These are phyloP conservation scores for Annulohypoxylon truncatum DNA, from an alignment of 2,329 filamentous ascomycete species.

Conservation along the genomic window DNA sequence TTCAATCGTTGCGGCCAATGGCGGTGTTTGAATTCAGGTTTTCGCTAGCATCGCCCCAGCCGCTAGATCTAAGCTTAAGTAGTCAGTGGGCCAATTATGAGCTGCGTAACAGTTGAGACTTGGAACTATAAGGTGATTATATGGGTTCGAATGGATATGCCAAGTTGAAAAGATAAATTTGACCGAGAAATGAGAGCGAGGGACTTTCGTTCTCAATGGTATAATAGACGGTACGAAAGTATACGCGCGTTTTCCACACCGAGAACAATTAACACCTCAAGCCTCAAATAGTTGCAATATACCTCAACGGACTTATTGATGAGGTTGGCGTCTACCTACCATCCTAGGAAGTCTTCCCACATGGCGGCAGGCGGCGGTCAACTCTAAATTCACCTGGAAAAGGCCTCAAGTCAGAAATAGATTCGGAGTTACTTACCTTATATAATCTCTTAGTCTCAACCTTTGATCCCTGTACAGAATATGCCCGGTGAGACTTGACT, in stretches of 20 bases:
- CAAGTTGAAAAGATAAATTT: background rate
- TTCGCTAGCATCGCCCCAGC: background rate
- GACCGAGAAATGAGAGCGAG: background rate
- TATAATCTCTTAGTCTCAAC: constrained; percentile 6
- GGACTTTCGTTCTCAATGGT: background rate
- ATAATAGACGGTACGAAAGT: background rate
- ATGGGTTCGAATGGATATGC: background rate
- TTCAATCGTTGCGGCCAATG: background rate
- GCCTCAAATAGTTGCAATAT: background rate
- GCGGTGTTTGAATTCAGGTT: background rate
- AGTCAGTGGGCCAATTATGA: background rate
- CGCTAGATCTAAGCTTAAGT: background rate
- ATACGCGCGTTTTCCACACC: background rate
- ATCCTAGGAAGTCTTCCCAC: constrained; percentile 12
- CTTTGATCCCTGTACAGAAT: constrained; percentile 3
- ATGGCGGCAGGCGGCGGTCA: background rate
- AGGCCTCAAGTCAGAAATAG: constrained; percentile 22
- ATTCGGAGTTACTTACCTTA: constrained; percentile 13
- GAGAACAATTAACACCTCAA: background rate
- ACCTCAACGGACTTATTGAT: background rate
- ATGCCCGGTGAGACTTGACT: background rate
- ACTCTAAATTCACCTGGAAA: constrained; percentile 8
- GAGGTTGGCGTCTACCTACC: constrained; percentile 21
- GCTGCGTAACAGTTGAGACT: background rate
- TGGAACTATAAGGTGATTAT: background rate